phyloP scores from a whole-genome alignment of 2,329 filamentous ascomycete genomes.

The Diplodia sapinea region DNA sequence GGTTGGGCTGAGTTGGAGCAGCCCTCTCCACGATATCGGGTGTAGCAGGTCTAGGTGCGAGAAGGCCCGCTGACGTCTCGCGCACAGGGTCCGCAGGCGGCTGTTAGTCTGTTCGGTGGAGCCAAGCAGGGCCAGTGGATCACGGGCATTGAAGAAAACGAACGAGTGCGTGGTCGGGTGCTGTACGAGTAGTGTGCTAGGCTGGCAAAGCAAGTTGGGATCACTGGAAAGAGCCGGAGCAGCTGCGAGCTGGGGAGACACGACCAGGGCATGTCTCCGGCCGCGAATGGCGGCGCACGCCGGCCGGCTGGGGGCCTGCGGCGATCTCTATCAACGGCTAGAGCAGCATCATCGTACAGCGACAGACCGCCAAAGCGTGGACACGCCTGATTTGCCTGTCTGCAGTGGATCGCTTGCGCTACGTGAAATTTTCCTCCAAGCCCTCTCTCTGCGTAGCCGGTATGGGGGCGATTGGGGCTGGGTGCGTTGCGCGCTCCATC shows the following conservation, averaged over 20 bases:
- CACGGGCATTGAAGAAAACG: constrained; percentile 31
- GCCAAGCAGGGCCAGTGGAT: constrained; percentile 31
- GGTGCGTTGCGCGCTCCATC: neutral
- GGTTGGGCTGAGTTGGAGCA: constrained; percentile 68
- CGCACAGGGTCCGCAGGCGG: constrained; percentile 31
- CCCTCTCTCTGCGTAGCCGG: neutral
- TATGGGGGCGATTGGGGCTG: constrained; percentile 22
- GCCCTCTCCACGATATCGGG: constrained; percentile 36
- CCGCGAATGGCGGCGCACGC: constrained; percentile 25
- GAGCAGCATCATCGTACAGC: constrained; percentile 28
- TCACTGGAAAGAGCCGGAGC: constrained; percentile 26
- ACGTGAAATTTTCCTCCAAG: constrained; percentile 11
- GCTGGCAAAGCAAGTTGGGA: constrained; percentile 23
- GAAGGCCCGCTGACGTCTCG: constrained; percentile 31
- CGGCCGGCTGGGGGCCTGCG: constrained; percentile 25
- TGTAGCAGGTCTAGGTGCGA: constrained; percentile 30
- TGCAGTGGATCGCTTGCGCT: constrained; percentile 22
- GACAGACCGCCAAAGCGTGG: constrained; percentile 28
- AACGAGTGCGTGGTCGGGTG: constrained; percentile 29
- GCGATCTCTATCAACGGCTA: constrained; percentile 26
- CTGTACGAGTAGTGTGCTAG: constrained; percentile 29
- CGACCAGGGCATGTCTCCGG: constrained; percentile 20
- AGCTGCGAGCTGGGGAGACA: constrained; percentile 15
- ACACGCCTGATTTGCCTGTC: constrained; percentile 26
- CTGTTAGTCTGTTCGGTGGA: constrained; percentile 30